Conservation (phyloP, 2,329 filamentous ascomycete species). For the Epichloe elymi region DNA sequence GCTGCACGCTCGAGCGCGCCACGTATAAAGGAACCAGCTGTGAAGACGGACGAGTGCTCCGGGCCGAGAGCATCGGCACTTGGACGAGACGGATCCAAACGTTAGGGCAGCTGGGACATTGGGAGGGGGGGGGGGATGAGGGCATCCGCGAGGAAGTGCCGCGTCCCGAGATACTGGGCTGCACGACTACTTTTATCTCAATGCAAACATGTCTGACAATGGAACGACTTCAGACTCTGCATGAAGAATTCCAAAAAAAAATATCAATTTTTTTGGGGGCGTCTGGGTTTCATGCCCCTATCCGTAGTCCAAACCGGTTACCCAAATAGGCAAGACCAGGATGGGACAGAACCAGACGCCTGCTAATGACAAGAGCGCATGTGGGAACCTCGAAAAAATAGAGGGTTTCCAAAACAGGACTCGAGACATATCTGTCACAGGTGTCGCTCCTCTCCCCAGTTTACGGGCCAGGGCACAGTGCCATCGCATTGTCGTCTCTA, state of each 20-base stretch:
- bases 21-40: background rate
- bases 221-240: background rate
- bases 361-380: background rate
- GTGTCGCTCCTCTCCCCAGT: conserved; percentile 1
- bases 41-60: background rate
- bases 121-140: too few species aligned
- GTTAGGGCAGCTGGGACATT: too few species aligned
- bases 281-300: background rate
- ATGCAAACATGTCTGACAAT: background rate
- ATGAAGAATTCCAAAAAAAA: background rate
- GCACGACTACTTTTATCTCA: background rate
- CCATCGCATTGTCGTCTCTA: background rate
- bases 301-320: background rate
- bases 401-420: conserved; percentile 15
- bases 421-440: conserved; percentile 25
- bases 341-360: conserved; percentile 3
- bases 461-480: background rate
- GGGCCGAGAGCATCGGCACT: too few species aligned
- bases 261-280: too few species aligned
- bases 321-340: conserved; percentile 7
- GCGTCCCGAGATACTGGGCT: background rate
- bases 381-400: background rate
- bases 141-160: too few species aligned
- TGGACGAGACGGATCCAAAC: too few species aligned
- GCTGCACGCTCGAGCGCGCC: background rate